Base-by-base conservation (phyloP, 129 eudicot genomes). In the Dittrichia graveolens region DNA sequence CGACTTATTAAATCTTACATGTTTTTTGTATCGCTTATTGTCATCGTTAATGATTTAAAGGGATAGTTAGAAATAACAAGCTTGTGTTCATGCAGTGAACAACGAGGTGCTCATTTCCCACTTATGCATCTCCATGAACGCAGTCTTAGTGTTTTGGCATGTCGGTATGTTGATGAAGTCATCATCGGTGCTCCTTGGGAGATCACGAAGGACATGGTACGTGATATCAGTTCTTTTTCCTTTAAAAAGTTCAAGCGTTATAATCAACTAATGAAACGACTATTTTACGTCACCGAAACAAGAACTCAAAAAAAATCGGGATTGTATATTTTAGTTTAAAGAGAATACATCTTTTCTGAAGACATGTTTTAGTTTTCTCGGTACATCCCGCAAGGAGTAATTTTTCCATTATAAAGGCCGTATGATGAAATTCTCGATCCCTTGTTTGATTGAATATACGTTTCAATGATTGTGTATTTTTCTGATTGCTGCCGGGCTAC, bases 101-200 rank as follows among this genome's bases (percentile, higher is more conserved):
- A 76, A 15, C 48, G 75, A 37, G 81, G 81, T 42, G 10, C 78
- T 38, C 62, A 76, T 68, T 76, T 76, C 69, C 81, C 75, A 19
- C 75, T 76, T 47, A 76, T 76, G 75, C 90, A 87, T 79, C 40
- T 76, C 16, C 81, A 76, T 59, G 81, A 69, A 67, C 75, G 81
- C 14, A 76, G 75, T 58, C 75, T 76, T 46, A 67, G 81, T 58
- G 81, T 76, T 57, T 68, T 76, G 55, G 69, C 75, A 0, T 67
- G 75, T 46, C 95, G 75, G 16, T 76, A 76, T 67, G 98, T 89
- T 61, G 81, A 76, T 68, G 81, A 76, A 42, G 87, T 92, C 80
- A 86, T 92, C 70, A 89, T 92, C 24, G 98, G 96, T 66, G 98
- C 98, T 58, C 98, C 98, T 34, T 85, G 85, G 88, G 89, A 86